phyloP scores from a whole-genome alignment of 176 grass and related monocot genomes.

The Leersia perrieri region DNA sequence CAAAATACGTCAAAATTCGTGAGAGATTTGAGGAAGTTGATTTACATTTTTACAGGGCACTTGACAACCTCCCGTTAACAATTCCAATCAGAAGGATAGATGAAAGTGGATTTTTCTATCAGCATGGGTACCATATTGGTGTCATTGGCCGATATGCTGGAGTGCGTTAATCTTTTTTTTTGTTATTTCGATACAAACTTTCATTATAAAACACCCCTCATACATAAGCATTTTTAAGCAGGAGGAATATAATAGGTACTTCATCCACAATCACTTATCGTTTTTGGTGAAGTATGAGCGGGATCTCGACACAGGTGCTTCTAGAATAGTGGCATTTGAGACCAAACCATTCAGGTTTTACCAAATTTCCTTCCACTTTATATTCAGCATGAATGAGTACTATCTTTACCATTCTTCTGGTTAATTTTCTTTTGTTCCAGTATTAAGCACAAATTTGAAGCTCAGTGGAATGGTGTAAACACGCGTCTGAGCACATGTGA shows the following conservation, averaged over 20 bases:
- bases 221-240: conserved; percentile 20
- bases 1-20: neutral
- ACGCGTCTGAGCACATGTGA: conserved; percentile 28
- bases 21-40: neutral
- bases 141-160: conserved; percentile 34
- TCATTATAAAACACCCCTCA: neutral
- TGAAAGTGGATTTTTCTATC: neutral
- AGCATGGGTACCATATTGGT: conserved; percentile 40
- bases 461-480: conserved; percentile 14
- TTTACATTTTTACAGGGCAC: conserved; percentile 26
- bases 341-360: conserved; percentile 23
- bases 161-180: conserved; percentile 19
- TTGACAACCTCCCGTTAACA: conserved; percentile 39
- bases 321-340: conserved; percentile 42
- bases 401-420: neutral
- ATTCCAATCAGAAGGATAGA: conserved; percentile 19
- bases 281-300: conserved; percentile 39
- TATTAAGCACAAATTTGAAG: conserved; percentile 25
- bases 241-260: conserved; percentile 32
- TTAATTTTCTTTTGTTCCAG: conserved; percentile 1
- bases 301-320: conserved; percentile 21
- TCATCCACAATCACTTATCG: conserved; percentile 39
- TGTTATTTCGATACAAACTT: neutral
- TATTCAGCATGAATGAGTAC: neutral
- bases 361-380: neutral